Percentiles rank a stretch among this genome's conserved stretches.
These are phyloP conservation scores for Lachnellula suecica DNA, from an alignment of 2,329 filamentous ascomycete genomes.

Conservation along the genomic window DNA sequence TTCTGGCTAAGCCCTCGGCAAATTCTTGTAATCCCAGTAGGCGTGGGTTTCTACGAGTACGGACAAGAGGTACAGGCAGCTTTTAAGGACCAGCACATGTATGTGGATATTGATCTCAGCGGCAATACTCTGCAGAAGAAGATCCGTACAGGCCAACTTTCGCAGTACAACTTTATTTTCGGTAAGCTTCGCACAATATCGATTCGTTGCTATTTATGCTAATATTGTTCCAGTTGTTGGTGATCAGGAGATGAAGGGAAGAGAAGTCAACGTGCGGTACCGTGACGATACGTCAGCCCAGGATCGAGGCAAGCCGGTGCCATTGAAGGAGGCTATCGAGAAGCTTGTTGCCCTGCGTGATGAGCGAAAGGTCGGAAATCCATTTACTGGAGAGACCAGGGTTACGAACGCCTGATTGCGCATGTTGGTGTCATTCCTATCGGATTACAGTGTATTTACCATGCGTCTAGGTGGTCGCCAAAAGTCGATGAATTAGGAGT, in stretches of 20 bases:
- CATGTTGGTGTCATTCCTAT: background rate
- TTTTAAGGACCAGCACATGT: conserved; percentile 67
- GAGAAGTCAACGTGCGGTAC: conserved; percentile 63
- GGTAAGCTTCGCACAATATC: conserved; percentile 43
- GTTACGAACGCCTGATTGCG: conserved; percentile 5
- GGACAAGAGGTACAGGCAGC: conserved; percentile 70
- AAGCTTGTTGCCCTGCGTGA: conserved; percentile 53
- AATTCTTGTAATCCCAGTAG: conserved; percentile 76
- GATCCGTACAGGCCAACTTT: conserved; percentile 77
- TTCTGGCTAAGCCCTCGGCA: conserved; percentile 88
- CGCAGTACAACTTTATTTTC: conserved; percentile 84
- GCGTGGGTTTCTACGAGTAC: conserved; percentile 70
- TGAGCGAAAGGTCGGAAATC: conserved; percentile 40
- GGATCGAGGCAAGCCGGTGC: conserved; percentile 58
- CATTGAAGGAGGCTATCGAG: conserved; percentile 55
- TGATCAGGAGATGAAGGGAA: conserved; percentile 58
- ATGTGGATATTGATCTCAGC: conserved; percentile 68
- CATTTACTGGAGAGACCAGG: conserved; percentile 34
- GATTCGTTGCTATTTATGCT: background rate
- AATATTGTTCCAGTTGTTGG: conserved; percentile 51
- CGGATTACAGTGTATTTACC: background rate
- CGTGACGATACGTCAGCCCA: conserved; percentile 62
- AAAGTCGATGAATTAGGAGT: background rate
- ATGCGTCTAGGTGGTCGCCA: background rate
- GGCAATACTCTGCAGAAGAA: conserved; percentile 88